phyloP scores from a whole-genome alignment of 2,329 filamentous ascomycete species.

The Calcarisporium arbuscula region DNA sequence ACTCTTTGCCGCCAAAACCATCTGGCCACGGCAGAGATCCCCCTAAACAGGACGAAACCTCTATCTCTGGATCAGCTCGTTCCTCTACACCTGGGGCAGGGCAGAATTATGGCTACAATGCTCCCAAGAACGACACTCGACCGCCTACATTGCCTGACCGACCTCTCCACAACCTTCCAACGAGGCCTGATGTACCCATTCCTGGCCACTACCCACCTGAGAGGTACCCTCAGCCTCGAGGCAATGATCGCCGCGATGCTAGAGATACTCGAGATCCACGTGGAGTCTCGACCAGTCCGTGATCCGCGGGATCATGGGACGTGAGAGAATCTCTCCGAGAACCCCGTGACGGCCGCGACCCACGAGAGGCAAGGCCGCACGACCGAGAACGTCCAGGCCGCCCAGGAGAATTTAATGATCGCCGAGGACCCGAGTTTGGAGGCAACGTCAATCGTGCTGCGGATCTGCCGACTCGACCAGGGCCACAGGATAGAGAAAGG shows the following conservation, averaged over 20 bases:
- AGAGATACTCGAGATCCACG: conserved; percentile 23
- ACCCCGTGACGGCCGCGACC: conserved; percentile 20
- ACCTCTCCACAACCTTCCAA: conserved; percentile 41
- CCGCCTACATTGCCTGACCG: conserved; percentile 31
- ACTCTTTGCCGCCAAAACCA: conserved; percentile 27
- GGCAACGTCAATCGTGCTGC: conserved; percentile 16
- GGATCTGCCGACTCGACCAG: conserved; percentile 29
- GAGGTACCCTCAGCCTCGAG: conserved; percentile 35
- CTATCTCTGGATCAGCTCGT: conserved; percentile 13
- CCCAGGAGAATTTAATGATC: conserved; percentile 37
- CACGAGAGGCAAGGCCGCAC: conserved; percentile 27
- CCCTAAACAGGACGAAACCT: conserved; percentile 17
- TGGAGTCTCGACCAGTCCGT: conserved; percentile 21
- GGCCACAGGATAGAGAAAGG: conserved; percentile 37
- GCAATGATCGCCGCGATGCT: conserved; percentile 32
- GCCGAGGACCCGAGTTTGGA: conserved; percentile 31
- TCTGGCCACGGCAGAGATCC: conserved; percentile 18
- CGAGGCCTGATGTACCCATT: conserved; percentile 51
- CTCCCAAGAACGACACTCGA: conserved; percentile 20
- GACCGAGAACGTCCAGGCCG: conserved; percentile 36
- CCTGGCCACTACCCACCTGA: conserved; percentile 41
- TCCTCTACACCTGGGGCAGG: conserved; percentile 20
- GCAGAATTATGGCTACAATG: conserved; percentile 11
- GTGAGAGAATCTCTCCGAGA: conserved; percentile 19
- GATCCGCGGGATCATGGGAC: conserved; percentile 23